These are phyloP conservation scores for Ilyonectria mors-panacis DNA, from an alignment of 2,329 filamentous ascomycete species.

Conservation along the genomic window DNA sequence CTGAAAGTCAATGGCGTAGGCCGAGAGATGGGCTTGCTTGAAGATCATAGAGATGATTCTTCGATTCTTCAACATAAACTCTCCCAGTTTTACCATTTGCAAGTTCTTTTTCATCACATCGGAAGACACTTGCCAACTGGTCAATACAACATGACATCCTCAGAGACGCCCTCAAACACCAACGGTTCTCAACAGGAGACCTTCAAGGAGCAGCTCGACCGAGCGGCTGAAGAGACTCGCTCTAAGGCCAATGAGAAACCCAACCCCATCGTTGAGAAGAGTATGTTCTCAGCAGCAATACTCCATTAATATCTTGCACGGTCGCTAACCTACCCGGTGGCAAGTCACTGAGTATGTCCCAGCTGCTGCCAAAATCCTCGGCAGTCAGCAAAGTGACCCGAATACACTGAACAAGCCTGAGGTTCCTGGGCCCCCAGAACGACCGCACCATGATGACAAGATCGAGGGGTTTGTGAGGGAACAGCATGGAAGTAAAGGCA, in stretches of 20 bases:
- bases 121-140: neutral
- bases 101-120: neutral
- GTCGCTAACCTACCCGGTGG: slow-evolving; percentile 11
- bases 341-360: slow-evolving; percentile 63
- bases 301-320: neutral
- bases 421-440: slow-evolving; percentile 56
- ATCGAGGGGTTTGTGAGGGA: slow-evolving; percentile 69
- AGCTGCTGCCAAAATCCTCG: slow-evolving; percentile 59
- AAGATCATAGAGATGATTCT: neutral
- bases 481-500: slow-evolving; percentile 64
- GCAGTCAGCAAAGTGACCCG: slow-evolving; percentile 49
- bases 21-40: slow-evolving; percentile 14
- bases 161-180: slow-evolving; percentile 26
- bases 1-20: slow-evolving; percentile 44
- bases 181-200: slow-evolving; percentile 39
- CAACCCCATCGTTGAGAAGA: slow-evolving; percentile 61
- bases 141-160: slow-evolving; percentile 32
- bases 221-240: slow-evolving; percentile 55
- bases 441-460: slow-evolving; percentile 62
- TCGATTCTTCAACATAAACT: neutral
- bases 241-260: slow-evolving; percentile 46
- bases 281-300: slow-evolving; percentile 44
- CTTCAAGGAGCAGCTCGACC: slow-evolving; percentile 63
- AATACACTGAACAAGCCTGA: slow-evolving; percentile 39
- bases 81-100: slow-evolving; percentile 2